Percentiles rank a stretch among this genome's conserved stretches.
phyloP scores from a whole-genome alignment of 306 rosid species.

The Corylus americana region DNA sequence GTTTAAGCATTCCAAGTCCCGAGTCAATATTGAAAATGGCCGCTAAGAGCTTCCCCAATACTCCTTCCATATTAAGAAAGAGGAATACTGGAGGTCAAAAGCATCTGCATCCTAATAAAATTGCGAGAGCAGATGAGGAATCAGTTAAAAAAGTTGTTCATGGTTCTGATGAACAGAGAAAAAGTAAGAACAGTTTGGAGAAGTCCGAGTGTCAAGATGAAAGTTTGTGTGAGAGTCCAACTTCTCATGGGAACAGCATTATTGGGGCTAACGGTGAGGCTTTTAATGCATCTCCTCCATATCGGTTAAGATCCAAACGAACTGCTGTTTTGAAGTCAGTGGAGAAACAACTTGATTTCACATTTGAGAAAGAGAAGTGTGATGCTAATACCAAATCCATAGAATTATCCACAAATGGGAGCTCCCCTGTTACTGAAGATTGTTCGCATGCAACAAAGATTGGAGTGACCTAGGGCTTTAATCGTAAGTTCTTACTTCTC shows the following conservation, averaged over 20 bases:
- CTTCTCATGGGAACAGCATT: constrained; percentile 40
- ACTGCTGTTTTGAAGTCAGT: constrained; percentile 79
- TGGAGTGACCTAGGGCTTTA: constrained; percentile 54
- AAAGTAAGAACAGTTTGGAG: constrained; percentile 32
- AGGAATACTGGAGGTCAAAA: constrained; percentile 52
- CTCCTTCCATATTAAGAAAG: constrained; percentile 90
- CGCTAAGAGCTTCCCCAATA: constrained; percentile 80
- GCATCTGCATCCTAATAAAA: constrained; percentile 39
- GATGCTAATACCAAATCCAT: constrained; percentile 38
- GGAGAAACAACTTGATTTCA: constrained; percentile 87
- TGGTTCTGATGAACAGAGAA: constrained; percentile 43
- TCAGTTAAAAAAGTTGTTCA: constrained; percentile 27
- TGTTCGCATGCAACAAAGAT: constrained; percentile 48
- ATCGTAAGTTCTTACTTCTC: constrained; percentile 43
- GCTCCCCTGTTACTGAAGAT: constrained; percentile 44
- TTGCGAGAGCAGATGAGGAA: constrained; percentile 39
- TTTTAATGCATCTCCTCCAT: constrained; percentile 93
- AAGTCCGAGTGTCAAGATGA: constrained; percentile 43
- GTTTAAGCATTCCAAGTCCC: constrained; percentile 61
- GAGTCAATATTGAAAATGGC: constrained; percentile 85
- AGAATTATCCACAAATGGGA: constrained; percentile 43
- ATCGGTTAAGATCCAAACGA: constrained; percentile 77
- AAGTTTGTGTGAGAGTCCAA: constrained; percentile 49
- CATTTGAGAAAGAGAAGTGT: constrained; percentile 64
- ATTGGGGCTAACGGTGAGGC: constrained; percentile 50